Conservation (phyloP, 768 basidiomycete species). For the Naganishia vaughanmartiniae region DNA sequence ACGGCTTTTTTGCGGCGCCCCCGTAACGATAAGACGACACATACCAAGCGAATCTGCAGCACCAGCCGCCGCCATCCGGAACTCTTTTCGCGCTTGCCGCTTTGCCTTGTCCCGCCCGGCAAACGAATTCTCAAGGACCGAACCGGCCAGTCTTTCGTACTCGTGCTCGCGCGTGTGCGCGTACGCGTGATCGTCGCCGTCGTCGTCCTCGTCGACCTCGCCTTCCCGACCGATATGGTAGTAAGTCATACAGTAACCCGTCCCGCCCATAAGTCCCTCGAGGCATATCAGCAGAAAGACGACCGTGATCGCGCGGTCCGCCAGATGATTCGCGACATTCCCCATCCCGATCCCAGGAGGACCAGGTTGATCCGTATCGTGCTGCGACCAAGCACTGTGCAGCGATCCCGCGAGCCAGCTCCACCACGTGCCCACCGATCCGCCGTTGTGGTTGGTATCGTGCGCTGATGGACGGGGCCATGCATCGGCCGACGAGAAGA, state of each 20-base stretch:
- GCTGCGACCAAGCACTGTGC: not conserved
- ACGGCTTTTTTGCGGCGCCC: too few relatives aligned
- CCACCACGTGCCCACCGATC: constrained; percentile 7
- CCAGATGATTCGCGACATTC: constrained; percentile 48
- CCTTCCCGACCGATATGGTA: constrained; percentile 46
- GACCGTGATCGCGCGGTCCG: constrained; percentile 58
- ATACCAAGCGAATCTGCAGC: constrained; percentile 47
- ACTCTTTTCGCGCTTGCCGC: constrained; percentile 50
- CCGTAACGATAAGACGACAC: constrained; percentile 1
- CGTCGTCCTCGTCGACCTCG: constrained; percentile 52
- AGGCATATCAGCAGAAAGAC: constrained; percentile 76
- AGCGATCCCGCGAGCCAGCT: constrained; percentile 7
- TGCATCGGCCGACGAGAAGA: constrained; percentile 65
- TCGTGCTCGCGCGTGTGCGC: constrained; percentile 61
- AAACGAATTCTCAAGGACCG: constrained; percentile 33
- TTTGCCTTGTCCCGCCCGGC: constrained; percentile 55
- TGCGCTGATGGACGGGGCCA: constrained; percentile 52
- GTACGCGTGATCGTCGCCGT: too few relatives aligned
- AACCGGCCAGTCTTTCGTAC: constrained; percentile 2
- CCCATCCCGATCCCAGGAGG: too few relatives aligned
- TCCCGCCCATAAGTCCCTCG: constrained; percentile 89
- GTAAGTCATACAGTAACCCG: constrained; percentile 62
- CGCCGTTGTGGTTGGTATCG: not conserved
- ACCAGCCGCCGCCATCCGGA: constrained; percentile 46
- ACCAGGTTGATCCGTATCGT: constrained; percentile 35